phyloP scores from a whole-genome alignment of 306 rosid species.

The Trichosanthes cucumerina region DNA sequence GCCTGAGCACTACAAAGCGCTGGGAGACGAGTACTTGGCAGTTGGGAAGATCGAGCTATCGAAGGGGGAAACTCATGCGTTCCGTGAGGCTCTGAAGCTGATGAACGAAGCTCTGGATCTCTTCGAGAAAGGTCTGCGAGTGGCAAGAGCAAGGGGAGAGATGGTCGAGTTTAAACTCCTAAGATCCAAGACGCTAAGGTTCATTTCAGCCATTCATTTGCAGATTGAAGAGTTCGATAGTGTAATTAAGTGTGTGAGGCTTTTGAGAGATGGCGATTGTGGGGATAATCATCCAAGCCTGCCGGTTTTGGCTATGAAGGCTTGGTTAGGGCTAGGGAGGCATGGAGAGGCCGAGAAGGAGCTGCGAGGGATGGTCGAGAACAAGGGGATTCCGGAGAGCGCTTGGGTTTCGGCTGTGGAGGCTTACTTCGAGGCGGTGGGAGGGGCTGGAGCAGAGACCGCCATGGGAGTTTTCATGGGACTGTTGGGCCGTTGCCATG shows the following conservation, averaged over 20 bases:
- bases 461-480: slow-evolving; percentile 85
- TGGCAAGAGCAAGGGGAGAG: slow-evolving; percentile 42
- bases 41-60: slow-evolving; percentile 53
- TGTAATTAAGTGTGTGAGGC: slow-evolving; percentile 79
- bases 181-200: slow-evolving; percentile 61
- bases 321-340: slow-evolving; percentile 76
- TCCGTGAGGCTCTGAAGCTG: slow-evolving; percentile 58
- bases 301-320: slow-evolving; percentile 87
- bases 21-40: slow-evolving; percentile 48
- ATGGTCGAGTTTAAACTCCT: slow-evolving; percentile 36
- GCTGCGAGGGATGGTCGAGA: slow-evolving; percentile 72
- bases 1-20: slow-evolving; percentile 39
- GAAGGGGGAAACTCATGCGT: slow-evolving; percentile 24
- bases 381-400: slow-evolving; percentile 67
- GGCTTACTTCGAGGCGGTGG: slow-evolving; percentile 57
- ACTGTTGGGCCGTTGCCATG: slow-evolving; percentile 71
- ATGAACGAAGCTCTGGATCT: slow-evolving; percentile 80
- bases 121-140: slow-evolving; percentile 56
- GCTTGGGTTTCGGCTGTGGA: slow-evolving; percentile 88
- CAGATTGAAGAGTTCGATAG: slow-evolving; percentile 75
- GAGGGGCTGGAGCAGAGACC: slow-evolving; percentile 86
- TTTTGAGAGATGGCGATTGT: slow-evolving; percentile 57
- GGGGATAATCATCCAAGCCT: slow-evolving; percentile 81
- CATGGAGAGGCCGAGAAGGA: slow-evolving; percentile 78
- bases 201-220: slow-evolving; percentile 73